A percentile compares a stretch with the other conserved stretches of the same genome.
Conservation (phyloP, 768 basidiomycete genomes). For the Lactifluus rugatus region DNA sequence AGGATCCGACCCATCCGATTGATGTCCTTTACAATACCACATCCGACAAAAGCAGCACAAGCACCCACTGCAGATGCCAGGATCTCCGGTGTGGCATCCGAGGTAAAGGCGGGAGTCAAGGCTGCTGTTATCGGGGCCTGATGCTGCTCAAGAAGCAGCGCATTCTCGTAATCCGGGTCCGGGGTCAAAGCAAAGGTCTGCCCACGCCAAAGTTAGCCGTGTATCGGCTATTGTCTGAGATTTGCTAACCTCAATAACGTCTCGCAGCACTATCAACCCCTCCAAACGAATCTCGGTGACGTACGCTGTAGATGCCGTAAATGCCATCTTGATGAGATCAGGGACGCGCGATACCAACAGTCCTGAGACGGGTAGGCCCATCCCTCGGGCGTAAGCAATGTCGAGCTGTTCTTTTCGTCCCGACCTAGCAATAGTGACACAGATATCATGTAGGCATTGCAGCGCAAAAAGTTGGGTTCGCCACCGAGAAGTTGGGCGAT, state of each 20-base stretch:
- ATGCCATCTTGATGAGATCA: constrained; percentile 96
- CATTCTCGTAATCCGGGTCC: constrained; percentile 89
- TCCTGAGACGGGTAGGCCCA: constrained; percentile 46
- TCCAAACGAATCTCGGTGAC: constrained; percentile 92
- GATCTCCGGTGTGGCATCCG: constrained; percentile 93
- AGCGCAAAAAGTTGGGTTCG: constrained; percentile 93
- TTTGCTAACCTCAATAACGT: constrained; percentile 77
- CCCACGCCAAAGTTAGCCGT: constrained; percentile 1
- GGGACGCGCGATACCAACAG: constrained; percentile 78
- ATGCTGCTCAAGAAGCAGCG: constrained; percentile 87
- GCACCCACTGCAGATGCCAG: constrained; percentile 85
- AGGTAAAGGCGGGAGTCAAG: constrained; percentile 89
- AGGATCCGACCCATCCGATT: constrained; percentile 88
- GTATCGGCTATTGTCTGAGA: not conserved
- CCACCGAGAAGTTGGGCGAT: constrained; percentile 73
- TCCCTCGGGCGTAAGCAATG: constrained; percentile 53
- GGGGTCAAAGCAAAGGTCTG: constrained; percentile 81
- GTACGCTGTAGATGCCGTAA: constrained; percentile 93
- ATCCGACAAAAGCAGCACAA: constrained; percentile 92
- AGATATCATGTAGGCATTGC: constrained; percentile 84
- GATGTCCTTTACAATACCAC: constrained; percentile 88
- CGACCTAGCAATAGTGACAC: constrained; percentile 59
- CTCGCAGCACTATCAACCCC: constrained; percentile 79
- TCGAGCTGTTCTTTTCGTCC: constrained; percentile 81
- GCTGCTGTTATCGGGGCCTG: constrained; percentile 98